Conservation (phyloP, 352 stramenopile genomes). For the Phytophthora pistaciae region DNA sequence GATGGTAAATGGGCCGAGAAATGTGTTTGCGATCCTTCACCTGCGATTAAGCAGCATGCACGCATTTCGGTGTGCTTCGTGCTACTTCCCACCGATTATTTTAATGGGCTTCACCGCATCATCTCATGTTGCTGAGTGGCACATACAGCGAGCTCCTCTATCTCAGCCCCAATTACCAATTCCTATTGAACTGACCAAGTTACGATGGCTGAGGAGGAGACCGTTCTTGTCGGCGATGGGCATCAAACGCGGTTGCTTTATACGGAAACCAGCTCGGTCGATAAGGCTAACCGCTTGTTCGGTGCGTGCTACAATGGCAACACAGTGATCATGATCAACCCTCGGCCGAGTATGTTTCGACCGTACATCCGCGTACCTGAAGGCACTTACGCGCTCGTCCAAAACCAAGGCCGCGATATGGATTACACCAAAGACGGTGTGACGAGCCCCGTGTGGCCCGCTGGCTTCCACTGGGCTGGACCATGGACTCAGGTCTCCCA, state of each 20-base stretch:
- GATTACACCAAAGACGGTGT: constrained; percentile 51
- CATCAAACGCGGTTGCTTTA: constrained; percentile 67
- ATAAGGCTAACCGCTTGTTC: constrained; percentile 72
- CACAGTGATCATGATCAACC: constrained; percentile 80
- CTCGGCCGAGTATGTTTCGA: constrained; percentile 54
- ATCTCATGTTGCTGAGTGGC: neutral
- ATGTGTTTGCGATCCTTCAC: constrained; percentile 1
- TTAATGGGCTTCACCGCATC: neutral
- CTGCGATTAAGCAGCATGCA: neutral
- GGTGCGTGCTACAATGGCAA: constrained; percentile 72
- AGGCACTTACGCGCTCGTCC: constrained; percentile 87
- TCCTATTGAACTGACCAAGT: neutral
- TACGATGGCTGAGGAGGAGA: constrained; percentile 29
- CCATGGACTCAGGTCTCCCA: constrained; percentile 82
- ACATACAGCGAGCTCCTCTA: neutral
- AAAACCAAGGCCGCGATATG: constrained; percentile 78
- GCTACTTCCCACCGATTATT: constrained; percentile 1
- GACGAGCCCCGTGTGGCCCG: constrained; percentile 65
- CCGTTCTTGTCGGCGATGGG: constrained; percentile 11
- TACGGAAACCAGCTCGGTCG: constrained; percentile 52
- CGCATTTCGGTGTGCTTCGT: neutral
- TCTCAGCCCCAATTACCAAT: neutral
- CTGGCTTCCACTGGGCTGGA: constrained; percentile 74
- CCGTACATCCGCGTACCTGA: constrained; percentile 87
- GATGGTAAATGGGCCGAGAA: neutral